Conservation (phyloP, 176 grass and related monocot species). For the Zea luxurians region DNA sequence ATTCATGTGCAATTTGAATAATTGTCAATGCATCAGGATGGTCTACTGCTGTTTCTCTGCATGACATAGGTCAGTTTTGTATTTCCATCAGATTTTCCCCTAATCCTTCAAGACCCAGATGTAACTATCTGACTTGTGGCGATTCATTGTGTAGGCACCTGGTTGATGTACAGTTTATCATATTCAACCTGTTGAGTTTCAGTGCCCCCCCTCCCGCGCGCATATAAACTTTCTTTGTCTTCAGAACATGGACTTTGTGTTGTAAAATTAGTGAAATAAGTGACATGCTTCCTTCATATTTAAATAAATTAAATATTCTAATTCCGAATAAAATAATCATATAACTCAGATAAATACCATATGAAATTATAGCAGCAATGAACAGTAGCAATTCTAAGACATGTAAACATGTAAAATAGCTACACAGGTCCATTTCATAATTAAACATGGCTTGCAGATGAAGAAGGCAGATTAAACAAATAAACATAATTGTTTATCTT, state of each 20-base stretch:
- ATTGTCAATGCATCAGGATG: conserved; percentile 1
- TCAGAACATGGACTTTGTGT: neutral
- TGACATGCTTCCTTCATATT: no score
- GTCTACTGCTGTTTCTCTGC: neutral
- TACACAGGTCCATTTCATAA: no score
- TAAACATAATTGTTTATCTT: no score
- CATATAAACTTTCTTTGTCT: neutral
- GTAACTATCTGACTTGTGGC: conserved; percentile 9
- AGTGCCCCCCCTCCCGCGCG: neutral
- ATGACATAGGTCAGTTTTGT: neutral
- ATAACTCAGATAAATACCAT: no score
- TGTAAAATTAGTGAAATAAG: no score
- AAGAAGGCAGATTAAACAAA: no score
- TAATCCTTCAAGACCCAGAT: neutral
- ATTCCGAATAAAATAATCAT: no score
- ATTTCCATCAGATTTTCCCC: neutral
- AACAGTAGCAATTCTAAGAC: no score
- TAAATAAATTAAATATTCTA: no score
- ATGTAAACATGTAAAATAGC: no score
- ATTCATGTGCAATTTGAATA: neutral
- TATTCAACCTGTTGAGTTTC: neutral
- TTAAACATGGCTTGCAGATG: no score
- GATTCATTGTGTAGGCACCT: neutral
- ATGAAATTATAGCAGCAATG: no score
- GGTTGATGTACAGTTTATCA: neutral